Conservation (phyloP, 257 asterid species). For the Rubia yunnanensis region DNA sequence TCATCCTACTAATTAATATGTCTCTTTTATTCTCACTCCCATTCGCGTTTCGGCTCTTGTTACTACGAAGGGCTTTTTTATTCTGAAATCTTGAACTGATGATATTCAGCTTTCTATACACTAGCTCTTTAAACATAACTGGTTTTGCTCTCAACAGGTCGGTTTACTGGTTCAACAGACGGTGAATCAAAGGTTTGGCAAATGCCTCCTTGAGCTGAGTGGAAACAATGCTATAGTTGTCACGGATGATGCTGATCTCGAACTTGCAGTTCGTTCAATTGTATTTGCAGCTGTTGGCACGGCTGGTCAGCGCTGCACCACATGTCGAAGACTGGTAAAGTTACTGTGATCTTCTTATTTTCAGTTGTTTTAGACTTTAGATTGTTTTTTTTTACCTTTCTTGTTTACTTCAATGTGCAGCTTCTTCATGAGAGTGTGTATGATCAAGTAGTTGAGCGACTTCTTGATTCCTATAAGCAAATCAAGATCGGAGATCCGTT, state of each 20-base stretch:
- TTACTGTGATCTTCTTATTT: not conserved
- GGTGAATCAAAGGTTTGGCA: conserved; percentile 77
- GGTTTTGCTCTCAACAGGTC: conserved; percentile 39
- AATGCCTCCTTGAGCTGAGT: conserved; percentile 87
- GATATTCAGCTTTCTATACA: not conserved
- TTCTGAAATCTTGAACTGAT: not conserved
- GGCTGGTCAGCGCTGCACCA: conserved; percentile 98
- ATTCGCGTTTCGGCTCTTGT: not conserved
- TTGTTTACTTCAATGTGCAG: conserved; percentile 28
- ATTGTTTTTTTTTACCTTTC: conserved; percentile 8
- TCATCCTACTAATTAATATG: not conserved
- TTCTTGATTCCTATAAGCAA: conserved; percentile 77
- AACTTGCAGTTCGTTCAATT: conserved; percentile 91
- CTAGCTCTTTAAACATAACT: not conserved
- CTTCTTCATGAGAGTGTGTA: conserved; percentile 83
- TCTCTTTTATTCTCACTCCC: not conserved
- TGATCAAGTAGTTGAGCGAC: conserved; percentile 61
- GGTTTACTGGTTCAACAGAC: conserved; percentile 93
- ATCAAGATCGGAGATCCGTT: conserved; percentile 87
- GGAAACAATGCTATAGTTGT: conserved; percentile 93
- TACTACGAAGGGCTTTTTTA: not conserved
- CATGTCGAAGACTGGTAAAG: conserved; percentile 94
- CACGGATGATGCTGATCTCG: conserved; percentile 91
- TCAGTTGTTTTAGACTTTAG: not conserved
- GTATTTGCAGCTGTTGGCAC: conserved; percentile 98